A percentile compares a stretch with the other conserved stretches of the same genome.
Evolutionary conservation across 805 yeast species (phyloP).

Genomic region (Ogataea neopini): DNA sequence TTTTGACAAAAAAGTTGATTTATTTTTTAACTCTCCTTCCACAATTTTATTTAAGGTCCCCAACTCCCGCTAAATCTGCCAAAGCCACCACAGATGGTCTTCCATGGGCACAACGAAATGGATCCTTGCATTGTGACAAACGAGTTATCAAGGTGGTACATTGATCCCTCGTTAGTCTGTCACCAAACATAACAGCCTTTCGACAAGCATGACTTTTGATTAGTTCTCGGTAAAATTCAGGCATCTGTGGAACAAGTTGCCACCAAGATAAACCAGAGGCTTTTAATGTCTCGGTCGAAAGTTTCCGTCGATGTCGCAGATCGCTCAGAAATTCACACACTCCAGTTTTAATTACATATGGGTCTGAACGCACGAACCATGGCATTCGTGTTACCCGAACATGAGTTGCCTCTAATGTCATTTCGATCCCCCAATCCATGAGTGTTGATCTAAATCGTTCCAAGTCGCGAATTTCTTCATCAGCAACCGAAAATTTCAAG

Average conservation of each 20-base stretch:
- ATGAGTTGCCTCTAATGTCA: not conserved
- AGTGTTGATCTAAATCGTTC: constrained; percentile 33
- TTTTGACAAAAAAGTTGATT: too few species aligned
- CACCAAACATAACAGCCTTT: constrained; percentile 73
- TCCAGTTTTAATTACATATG: constrained; percentile 36
- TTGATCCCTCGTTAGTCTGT: constrained; percentile 41
- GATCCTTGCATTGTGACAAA: constrained; percentile 52
- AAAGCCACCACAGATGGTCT: constrained; percentile 70
- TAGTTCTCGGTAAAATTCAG: constrained; percentile 49
- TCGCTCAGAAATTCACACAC: constrained; percentile 49
- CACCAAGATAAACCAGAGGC: constrained; percentile 36
- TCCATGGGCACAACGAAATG: constrained; percentile 87
- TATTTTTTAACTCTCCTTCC: not conserved
- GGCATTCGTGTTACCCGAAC: not conserved
- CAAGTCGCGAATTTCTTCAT: constrained; percentile 37
- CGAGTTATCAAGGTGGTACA: constrained; percentile 45
- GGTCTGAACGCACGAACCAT: constrained; percentile 18
- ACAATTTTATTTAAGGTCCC: not conserved
- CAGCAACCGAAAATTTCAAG: constrained; percentile 27
- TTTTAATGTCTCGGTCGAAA: not conserved
- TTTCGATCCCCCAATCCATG: constrained; percentile 46
- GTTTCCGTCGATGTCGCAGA: constrained; percentile 36
- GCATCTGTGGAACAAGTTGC: constrained; percentile 43
- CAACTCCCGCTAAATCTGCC: constrained; percentile 9
- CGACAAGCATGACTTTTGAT: constrained; percentile 67